Evolutionary conservation across 2,329 filamentous ascomycete genomes (phyloP).

Genomic region (Aspergillus intermedius): DNA sequence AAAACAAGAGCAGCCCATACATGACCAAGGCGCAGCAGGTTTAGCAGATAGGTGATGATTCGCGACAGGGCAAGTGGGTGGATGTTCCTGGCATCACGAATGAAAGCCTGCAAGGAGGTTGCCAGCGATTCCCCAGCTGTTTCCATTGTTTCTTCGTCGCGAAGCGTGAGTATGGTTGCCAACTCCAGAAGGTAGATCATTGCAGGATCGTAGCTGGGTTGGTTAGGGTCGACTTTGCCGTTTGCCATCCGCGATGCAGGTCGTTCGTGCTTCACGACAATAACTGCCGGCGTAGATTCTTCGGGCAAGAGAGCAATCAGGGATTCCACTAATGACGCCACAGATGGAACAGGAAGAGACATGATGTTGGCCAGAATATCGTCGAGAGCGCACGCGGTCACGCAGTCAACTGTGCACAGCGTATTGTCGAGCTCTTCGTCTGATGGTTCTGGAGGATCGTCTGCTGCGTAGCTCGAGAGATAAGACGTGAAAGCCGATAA

Average conservation of each 20-base stretch:
- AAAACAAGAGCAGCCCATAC: slow-evolving; percentile 44
- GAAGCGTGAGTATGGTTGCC: slow-evolving; percentile 71
- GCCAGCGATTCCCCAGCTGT: slow-evolving; percentile 72
- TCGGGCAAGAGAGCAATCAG: slow-evolving; percentile 82
- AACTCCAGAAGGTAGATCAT: slow-evolving; percentile 89
- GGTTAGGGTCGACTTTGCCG: slow-evolving; percentile 49
- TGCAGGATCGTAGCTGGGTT: slow-evolving; percentile 71
- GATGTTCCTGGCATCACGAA: slow-evolving; percentile 70
- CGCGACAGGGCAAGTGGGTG: slow-evolving; percentile 80
- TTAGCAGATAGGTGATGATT: slow-evolving; percentile 79
- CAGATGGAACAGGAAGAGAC: slow-evolving; percentile 53
- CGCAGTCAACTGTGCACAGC: slow-evolving; percentile 85
- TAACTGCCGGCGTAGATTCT: slow-evolving; percentile 70
- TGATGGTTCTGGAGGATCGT: slow-evolving; percentile 94
- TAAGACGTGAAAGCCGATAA: slow-evolving; percentile 95
- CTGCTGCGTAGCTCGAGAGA: slow-evolving; percentile 96
- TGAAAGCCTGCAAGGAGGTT: slow-evolving; percentile 69
- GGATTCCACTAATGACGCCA: slow-evolving; percentile 61
- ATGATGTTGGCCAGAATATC: slow-evolving; percentile 79
- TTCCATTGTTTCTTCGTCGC: slow-evolving; percentile 66
- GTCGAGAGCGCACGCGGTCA: slow-evolving; percentile 80
- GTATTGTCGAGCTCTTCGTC: slow-evolving; percentile 97
- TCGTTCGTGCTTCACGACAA: slow-evolving; percentile 82
- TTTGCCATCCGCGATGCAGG: slow-evolving; percentile 58
- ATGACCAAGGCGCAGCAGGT: slow-evolving; percentile 74